Evolutionary conservation across 495 filamentous ascomycete genomes (phyloP).

Genomic region (Penicillium cinerascens): DNA sequence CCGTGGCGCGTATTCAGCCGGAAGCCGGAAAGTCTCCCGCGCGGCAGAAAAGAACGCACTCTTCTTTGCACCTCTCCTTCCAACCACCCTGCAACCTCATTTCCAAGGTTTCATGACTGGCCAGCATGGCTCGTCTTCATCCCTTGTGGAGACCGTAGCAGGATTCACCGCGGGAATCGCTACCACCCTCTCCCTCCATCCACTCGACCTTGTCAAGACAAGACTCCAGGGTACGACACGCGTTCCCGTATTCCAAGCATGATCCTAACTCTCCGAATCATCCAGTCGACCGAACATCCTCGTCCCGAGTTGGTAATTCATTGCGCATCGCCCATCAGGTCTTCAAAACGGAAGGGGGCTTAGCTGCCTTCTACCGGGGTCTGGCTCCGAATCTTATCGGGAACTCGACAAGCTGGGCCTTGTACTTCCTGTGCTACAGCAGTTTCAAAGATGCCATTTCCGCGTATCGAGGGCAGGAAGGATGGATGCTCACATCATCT

Average conservation of each 20-base stretch:
- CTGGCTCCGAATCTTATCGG: conserved; percentile 86
- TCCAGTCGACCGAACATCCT: conserved; percentile 42
- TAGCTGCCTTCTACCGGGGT: conserved; percentile 79
- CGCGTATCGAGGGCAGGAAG: conserved; percentile 9
- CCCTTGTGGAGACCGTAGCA: conserved; percentile 82
- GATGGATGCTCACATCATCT: conserved; percentile 51
- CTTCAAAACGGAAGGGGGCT: conserved; percentile 51
- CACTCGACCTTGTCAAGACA: conserved; percentile 93
- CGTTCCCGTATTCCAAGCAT: conserved; percentile 1
- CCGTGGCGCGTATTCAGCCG: not conserved
- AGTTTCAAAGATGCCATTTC: conserved; percentile 51
- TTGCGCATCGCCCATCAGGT: conserved; percentile 54
- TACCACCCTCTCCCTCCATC: conserved; percentile 67
- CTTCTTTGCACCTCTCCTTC: not conserved
- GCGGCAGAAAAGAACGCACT: conserved; percentile 2
- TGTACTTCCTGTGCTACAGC: conserved; percentile 80
- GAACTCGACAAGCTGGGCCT: conserved; percentile 84
- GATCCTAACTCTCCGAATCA: not conserved
- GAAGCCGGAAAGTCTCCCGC: not conserved
- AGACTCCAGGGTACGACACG: conserved; percentile 71
- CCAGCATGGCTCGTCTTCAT: conserved; percentile 60
- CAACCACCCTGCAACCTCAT: not conserved
- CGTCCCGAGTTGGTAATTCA: conserved; percentile 50
- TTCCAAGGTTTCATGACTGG: conserved; percentile 41
- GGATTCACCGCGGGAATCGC: conserved; percentile 85